Evolutionary conservation across 1,284 basidiomycete species (phyloP).

Genomic region (Rhodotorula sp.): DNA sequence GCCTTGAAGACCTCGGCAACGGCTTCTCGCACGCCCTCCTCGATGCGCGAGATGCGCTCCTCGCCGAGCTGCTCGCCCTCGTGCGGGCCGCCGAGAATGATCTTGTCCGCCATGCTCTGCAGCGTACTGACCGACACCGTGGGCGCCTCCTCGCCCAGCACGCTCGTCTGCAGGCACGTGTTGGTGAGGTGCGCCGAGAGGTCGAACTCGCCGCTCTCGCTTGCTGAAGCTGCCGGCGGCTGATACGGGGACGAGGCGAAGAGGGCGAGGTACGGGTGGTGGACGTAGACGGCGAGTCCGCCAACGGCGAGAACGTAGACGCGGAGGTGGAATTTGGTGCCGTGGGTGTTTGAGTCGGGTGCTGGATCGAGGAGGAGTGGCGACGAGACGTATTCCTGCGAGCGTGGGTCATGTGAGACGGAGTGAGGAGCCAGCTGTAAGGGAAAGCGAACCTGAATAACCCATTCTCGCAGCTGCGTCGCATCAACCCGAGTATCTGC

Average conservation of each 20-base stretch:
- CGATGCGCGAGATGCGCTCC: conserved; percentile 57
- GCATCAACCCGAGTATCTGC: conserved; percentile 47
- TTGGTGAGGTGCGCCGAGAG: conserved; percentile 88
- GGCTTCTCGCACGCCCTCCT: conserved; percentile 65
- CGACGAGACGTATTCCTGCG: conserved; percentile 74
- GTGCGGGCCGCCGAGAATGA: conserved; percentile 18
- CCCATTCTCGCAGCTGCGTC: conserved; percentile 92
- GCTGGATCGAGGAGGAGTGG: conserved; percentile 76
- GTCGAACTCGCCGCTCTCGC: conserved; percentile 56
- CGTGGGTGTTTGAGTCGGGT: conserved; percentile 51
- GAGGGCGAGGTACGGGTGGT: conserved; percentile 38
- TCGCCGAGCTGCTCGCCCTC: conserved; percentile 48
- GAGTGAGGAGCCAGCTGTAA: background rate
- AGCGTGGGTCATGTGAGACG: conserved; percentile 3
- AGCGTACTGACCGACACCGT: conserved; percentile 42
- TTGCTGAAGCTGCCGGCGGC: conserved; percentile 69
- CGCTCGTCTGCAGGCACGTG: conserved; percentile 75
- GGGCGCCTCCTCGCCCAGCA: conserved; percentile 20
- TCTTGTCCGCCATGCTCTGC: conserved; percentile 20
- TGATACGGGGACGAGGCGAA: conserved; percentile 45
- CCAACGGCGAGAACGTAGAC: conserved; percentile 81
- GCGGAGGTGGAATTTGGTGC: conserved; percentile 81
- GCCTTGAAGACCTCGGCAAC: conserved; percentile 83
- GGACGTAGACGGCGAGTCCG: conserved; percentile 48
- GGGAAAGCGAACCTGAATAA: conserved; percentile 72